Percentiles rank a stretch among this genome's conserved stretches.
phyloP scores from a whole-genome alignment of 202 grass and related monocot species.

The Panicum hallii region DNA sequence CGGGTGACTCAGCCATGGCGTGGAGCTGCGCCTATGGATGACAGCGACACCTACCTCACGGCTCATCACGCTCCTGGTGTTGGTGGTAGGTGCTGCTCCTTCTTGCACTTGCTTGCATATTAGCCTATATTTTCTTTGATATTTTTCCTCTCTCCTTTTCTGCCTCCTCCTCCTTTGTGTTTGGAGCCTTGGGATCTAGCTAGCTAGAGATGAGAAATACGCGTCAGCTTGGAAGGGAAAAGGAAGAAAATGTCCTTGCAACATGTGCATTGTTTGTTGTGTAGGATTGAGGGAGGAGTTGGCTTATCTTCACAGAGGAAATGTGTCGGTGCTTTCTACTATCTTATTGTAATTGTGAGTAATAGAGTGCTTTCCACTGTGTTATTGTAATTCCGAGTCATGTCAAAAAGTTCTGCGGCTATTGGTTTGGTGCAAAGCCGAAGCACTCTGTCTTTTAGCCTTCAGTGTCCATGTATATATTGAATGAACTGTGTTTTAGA shows the following conservation, averaged over 20 bases:
- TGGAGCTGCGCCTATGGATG: slow-evolving; percentile 41
- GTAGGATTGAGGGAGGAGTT: neutral
- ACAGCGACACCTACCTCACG: slow-evolving; percentile 8
- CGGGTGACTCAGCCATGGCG: slow-evolving; percentile 65
- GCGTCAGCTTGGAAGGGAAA: too few relatives aligned
- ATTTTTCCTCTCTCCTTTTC: neutral
- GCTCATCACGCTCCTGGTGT: neutral
- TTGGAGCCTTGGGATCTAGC: too few relatives aligned
- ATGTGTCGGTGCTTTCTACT: neutral
- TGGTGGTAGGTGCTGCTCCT: neutral
- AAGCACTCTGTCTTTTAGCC: neutral
- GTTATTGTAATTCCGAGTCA: too few relatives aligned
- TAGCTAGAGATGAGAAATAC: too few relatives aligned
- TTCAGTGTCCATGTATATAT: neutral
- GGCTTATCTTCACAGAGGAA: neutral
- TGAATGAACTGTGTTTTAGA: too few relatives aligned
- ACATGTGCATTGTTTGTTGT: neutral
- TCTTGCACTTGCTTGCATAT: neutral
- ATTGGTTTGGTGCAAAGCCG: neutral
- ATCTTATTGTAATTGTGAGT: too few relatives aligned
- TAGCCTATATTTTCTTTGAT: too few relatives aligned
- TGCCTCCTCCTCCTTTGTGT: too few relatives aligned
- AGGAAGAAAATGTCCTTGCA: too few relatives aligned
- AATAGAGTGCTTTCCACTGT: too few relatives aligned
- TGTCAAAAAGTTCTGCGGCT: neutral